phyloP scores from a whole-genome alignment of 208 protist genomes.

The Trypanosomatidae sp. region DNA sequence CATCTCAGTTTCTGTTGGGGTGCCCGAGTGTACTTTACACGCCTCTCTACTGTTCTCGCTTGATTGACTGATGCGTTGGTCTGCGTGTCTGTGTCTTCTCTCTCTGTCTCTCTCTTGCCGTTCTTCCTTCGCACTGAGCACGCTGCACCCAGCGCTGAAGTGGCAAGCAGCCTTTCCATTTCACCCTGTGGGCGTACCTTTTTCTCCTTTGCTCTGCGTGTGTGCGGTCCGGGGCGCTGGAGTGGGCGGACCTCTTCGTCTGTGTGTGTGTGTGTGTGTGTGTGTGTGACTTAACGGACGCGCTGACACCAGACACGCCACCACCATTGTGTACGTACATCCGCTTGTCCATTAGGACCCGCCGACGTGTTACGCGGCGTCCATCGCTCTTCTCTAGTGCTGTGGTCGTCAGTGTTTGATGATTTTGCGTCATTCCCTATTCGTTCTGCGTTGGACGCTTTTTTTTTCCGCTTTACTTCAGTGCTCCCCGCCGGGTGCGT shows the following conservation, averaged over 20 bases:
- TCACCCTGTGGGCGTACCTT: background rate
- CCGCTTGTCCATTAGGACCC: background rate
- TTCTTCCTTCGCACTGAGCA: background rate
- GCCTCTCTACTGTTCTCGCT: too few relatives aligned
- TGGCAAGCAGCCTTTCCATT: background rate
- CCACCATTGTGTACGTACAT: background rate
- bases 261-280: background rate
- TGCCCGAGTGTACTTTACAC: too few relatives aligned
- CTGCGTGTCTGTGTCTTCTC: too few relatives aligned
- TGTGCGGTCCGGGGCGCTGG: too few relatives aligned
- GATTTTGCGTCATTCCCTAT: background rate
- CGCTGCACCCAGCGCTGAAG: background rate
- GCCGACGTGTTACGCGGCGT: background rate
- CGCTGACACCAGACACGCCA: background rate
- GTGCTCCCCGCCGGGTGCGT: background rate
- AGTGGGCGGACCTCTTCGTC: too few relatives aligned
- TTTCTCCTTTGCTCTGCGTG: background rate
- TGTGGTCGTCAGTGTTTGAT: too few relatives aligned
- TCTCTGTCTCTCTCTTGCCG: conserved; percentile 3
- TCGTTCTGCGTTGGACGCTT: background rate
- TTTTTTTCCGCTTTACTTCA: background rate
- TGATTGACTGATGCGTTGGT: background rate
- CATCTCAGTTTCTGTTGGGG: too few relatives aligned
- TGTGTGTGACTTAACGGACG: background rate
- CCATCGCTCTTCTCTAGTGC: too few relatives aligned